These are phyloP conservation scores for Pichia deserticola DNA, from an alignment of 805 yeast species.

Conservation along the genomic window DNA sequence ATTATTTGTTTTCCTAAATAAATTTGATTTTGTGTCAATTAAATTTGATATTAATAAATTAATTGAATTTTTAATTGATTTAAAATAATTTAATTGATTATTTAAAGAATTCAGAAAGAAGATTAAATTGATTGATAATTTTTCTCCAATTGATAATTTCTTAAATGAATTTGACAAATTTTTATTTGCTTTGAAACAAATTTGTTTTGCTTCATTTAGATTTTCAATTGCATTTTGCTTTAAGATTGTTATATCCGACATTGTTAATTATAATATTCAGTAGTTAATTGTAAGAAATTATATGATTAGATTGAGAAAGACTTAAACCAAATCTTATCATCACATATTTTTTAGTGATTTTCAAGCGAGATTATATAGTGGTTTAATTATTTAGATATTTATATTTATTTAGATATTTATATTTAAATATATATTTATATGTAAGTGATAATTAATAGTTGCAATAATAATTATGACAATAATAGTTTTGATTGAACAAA, in stretches of 20 bases:
- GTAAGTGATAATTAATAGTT: too few relatives aligned
- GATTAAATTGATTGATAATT: constrained; percentile 34
- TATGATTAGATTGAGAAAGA: too few relatives aligned
- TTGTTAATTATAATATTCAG: too few relatives aligned
- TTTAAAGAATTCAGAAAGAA: constrained; percentile 39
- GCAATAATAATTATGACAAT: too few relatives aligned
- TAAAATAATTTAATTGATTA: constrained; percentile 40
- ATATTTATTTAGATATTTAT: too few relatives aligned
- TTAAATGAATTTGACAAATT: constrained; percentile 30
- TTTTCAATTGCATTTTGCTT: constrained; percentile 38
- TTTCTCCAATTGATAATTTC: constrained; percentile 35
- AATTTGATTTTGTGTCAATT: constrained; percentile 19
- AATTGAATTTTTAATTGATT: constrained; percentile 25
- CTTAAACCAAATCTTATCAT: too few relatives aligned
- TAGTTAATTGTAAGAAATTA: too few relatives aligned
- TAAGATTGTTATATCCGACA: not conserved
- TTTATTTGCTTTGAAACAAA: constrained; percentile 45
- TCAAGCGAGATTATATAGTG: too few relatives aligned
- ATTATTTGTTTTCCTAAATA: constrained; percentile 17
- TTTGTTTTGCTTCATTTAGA: constrained; percentile 40
- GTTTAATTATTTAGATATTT: too few relatives aligned
- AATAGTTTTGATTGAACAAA: too few relatives aligned
- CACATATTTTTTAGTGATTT: too few relatives aligned
- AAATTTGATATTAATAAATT: constrained; percentile 22
- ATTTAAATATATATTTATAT: too few relatives aligned